These are phyloP conservation scores for Rehmannia glutinosa DNA, from an alignment of 257 asterid species.

Conservation along the genomic window DNA sequence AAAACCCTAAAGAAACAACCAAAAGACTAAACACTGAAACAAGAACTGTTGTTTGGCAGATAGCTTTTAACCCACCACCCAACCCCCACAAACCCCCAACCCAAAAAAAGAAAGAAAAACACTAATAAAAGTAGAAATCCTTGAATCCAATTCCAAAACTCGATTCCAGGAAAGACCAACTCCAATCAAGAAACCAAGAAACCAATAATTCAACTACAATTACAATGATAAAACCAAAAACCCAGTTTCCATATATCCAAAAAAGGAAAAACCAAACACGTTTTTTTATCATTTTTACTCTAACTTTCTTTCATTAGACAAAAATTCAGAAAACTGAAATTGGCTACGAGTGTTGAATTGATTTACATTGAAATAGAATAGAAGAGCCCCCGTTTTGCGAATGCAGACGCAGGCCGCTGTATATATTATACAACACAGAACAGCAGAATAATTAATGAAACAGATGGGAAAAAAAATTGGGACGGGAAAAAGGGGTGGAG, in stretches of 20 bases:
- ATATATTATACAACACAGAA: neutral
- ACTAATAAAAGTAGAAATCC: neutral
- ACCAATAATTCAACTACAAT: neutral
- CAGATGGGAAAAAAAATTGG: neutral
- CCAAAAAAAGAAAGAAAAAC: neutral
- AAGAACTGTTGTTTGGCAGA: neutral
- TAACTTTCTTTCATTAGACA: too few relatives aligned
- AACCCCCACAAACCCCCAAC: neutral
- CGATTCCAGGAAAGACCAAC: neutral
- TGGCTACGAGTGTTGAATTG: neutral
- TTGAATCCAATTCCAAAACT: neutral
- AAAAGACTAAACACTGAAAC: neutral
- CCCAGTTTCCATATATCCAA: neutral
- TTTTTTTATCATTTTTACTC: neutral
- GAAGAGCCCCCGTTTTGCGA: conserved; percentile 14
- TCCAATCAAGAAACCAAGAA: neutral
- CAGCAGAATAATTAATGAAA: conserved; percentile 6
- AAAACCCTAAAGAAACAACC: conserved; percentile 19
- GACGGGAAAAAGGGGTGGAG: neutral
- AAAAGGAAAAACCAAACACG: neutral
- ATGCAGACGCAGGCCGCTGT: conserved; percentile 16
- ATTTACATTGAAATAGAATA: conserved; percentile 21
- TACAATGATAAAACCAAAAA: neutral
- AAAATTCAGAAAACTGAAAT: neutral
- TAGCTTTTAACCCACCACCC: neutral